phyloP scores from a whole-genome alignment of 768 basidiomycete species.

The Lactarius sp. region DNA sequence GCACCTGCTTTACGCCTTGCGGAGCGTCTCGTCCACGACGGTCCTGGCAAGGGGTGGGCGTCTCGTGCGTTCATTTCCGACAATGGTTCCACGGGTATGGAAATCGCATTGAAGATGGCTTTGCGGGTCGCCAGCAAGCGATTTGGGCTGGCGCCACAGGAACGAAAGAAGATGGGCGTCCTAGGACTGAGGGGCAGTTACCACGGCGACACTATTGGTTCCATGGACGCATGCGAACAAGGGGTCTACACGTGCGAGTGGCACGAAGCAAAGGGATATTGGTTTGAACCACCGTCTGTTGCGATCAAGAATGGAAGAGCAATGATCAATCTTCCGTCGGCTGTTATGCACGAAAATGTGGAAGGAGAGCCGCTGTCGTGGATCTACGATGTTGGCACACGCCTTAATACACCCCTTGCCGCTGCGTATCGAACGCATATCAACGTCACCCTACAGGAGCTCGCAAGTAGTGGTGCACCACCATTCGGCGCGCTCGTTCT shows the following conservation, averaged over 20 bases:
- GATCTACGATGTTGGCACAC: conserved; percentile 64
- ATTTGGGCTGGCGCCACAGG: conserved; percentile 34
- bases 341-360: conserved; percentile 34
- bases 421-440: conserved; percentile 59
- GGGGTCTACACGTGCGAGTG: conserved; percentile 94
- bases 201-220: conserved; percentile 96
- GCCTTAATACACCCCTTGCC: conserved; percentile 60
- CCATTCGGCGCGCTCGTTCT: conserved; percentile 73
- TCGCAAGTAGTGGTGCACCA: conserved; percentile 39
- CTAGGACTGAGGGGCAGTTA: conserved; percentile 90
- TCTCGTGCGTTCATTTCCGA: conserved; percentile 89
- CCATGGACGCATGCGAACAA: conserved; percentile 93
- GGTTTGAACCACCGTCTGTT: conserved; percentile 88
- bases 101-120: conserved; percentile 98
- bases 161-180: conserved; percentile 59
- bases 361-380: conserved; percentile 46
- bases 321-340: conserved; percentile 49
- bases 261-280: conserved; percentile 88
- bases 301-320: conserved; percentile 57
- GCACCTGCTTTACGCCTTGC: conserved; percentile 80
- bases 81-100: conserved; percentile 94
- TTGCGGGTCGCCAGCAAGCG: conserved; percentile 58
- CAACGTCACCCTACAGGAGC: conserved; percentile 41
- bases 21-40: conserved; percentile 65
- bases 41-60: conserved; percentile 90